Conservation (phyloP, 1,284 basidiomycete genomes). For the Volvariella surrecta region DNA sequence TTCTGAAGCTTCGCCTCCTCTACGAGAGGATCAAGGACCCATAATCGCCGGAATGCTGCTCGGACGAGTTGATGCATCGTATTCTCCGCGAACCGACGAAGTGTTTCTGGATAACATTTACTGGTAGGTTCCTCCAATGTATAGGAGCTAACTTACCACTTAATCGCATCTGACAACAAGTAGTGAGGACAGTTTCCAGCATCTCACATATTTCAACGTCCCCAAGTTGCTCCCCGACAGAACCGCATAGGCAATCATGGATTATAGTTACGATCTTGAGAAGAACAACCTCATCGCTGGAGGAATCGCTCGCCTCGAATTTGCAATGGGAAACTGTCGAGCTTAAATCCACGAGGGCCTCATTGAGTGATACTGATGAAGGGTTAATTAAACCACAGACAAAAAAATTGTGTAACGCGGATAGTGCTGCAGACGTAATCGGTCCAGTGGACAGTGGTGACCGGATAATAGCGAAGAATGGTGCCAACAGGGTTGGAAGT, state of each 20-base stretch:
- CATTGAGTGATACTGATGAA: constrained; percentile 41
- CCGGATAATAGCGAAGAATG: constrained; percentile 90
- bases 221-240: constrained; percentile 61
- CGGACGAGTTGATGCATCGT: constrained; percentile 87
- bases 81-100: constrained; percentile 90
- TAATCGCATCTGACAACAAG: constrained; percentile 93
- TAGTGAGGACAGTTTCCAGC: constrained; percentile 95
- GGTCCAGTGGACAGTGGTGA: constrained; percentile 91
- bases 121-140: neutral
- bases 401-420: constrained; percentile 84
- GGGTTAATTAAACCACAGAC: constrained; percentile 65
- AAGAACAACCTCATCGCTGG: constrained; percentile 93
- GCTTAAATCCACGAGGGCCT: constrained; percentile 79
- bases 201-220: constrained; percentile 98
- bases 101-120: constrained; percentile 52
- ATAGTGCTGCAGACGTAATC: constrained; percentile 85
- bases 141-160: constrained; percentile 55
- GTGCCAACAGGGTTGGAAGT: constrained; percentile 61
- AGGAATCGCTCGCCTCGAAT: constrained; percentile 94
- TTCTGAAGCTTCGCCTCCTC: constrained; percentile 59
- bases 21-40: constrained; percentile 49
- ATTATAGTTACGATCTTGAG: constrained; percentile 90
- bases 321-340: constrained; percentile 92
- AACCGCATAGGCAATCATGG: constrained; percentile 71
- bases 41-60: constrained; percentile 72